phyloP scores from a whole-genome alignment of 495 filamentous ascomycete species.

The Trypethelium eluteriae region DNA sequence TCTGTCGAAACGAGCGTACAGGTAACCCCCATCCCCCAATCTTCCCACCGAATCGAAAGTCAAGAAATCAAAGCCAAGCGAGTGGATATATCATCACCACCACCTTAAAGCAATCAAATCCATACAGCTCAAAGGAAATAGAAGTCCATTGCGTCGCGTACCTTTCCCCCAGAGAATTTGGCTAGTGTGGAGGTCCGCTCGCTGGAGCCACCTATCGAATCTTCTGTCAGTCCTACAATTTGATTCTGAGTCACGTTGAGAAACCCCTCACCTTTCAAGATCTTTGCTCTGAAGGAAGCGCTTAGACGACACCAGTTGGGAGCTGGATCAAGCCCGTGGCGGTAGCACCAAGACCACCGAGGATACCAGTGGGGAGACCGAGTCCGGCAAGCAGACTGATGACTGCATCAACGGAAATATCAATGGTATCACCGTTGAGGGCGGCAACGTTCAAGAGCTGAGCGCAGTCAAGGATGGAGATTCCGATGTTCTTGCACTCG shows the following conservation, averaged over 20 bases:
- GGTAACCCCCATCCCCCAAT: not conserved
- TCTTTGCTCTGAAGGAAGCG: not conserved
- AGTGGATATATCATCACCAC: not conserved
- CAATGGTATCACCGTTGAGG: not conserved
- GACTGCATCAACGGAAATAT: not conserved
- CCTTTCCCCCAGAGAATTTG: not conserved
- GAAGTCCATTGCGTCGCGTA: not conserved
- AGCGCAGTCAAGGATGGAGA: constrained; percentile 14
- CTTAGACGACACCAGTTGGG: not conserved
- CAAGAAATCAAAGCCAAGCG: not conserved
- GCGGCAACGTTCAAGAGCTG: constrained; percentile 8
- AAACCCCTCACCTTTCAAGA: not conserved
- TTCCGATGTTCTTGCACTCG: constrained; percentile 6
- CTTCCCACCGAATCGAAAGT: not conserved
- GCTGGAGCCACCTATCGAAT: no score
- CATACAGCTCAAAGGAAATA: not conserved
- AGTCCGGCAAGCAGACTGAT: not conserved
- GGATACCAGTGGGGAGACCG: constrained; percentile 6
- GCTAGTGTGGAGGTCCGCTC: not conserved
- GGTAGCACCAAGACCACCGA: not conserved
- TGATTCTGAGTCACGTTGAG: no score
- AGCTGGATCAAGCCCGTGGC: not conserved
- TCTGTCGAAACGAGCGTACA: not conserved
- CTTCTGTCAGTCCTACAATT: no score
- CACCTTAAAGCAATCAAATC: not conserved